phyloP scores from a whole-genome alignment of 495 filamentous ascomycete genomes.

The Elaphomyces granulatus region DNA sequence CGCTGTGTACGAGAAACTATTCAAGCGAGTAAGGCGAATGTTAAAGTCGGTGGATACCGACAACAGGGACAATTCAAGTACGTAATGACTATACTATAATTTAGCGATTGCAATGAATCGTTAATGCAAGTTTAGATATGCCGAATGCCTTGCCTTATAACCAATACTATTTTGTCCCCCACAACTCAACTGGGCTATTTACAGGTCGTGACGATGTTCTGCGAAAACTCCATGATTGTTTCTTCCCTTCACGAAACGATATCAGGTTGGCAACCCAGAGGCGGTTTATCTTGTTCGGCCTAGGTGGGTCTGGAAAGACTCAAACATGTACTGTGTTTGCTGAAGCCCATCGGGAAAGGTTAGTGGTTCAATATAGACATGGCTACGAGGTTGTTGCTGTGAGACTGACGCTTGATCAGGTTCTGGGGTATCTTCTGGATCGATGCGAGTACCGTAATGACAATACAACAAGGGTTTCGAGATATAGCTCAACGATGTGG shows the following conservation, averaged over 20 bases:
- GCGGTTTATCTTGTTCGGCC: constrained; percentile 21
- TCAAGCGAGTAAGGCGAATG: too few relatives aligned
- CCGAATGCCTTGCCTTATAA: too few relatives aligned
- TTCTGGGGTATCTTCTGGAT: constrained; percentile 20
- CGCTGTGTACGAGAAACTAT: too few relatives aligned
- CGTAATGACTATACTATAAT: too few relatives aligned
- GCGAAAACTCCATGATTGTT: constrained; percentile 1
- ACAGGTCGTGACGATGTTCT: constrained; percentile 1
- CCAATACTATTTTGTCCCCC: too few relatives aligned
- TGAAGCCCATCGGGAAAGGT: constrained; percentile 15
- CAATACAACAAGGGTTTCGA: constrained; percentile 13
- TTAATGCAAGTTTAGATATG: too few relatives aligned
- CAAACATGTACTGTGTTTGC: constrained; percentile 24
- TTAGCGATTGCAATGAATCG: too few relatives aligned
- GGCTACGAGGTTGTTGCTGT: neutral
- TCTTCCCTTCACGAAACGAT: neutral
- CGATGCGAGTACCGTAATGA: constrained; percentile 16
- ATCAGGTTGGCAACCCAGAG: constrained; percentile 3
- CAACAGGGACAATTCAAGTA: too few relatives aligned
- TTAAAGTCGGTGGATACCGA: too few relatives aligned
- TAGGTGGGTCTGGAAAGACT: constrained; percentile 26
- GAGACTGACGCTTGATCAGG: constrained; percentile 1
- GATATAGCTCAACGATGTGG: constrained; percentile 15
- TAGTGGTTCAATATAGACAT: neutral
- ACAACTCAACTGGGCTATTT: too few relatives aligned